phyloP scores from a whole-genome alignment of 257 asterid genomes.

The Solanum appendiculatum region DNA sequence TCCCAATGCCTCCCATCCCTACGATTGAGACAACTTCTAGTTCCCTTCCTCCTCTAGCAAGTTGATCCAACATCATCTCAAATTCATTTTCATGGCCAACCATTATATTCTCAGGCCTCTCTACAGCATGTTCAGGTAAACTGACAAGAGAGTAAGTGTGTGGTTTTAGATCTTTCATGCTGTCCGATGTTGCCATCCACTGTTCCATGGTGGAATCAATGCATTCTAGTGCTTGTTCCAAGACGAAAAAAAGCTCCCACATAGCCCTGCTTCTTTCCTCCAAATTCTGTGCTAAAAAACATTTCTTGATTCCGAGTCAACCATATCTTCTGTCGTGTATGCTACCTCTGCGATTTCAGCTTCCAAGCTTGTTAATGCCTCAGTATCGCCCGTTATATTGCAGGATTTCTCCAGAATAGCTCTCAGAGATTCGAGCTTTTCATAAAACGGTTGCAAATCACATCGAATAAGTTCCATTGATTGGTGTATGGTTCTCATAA shows the following conservation, averaged over 20 bases:
- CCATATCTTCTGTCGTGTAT: not conserved
- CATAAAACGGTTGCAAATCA: not conserved
- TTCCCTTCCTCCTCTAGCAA: not conserved
- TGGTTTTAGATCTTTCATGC: not conserved
- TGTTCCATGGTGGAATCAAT: not conserved
- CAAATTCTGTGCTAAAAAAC: not conserved
- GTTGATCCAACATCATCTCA: not conserved
- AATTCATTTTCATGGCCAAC: not conserved
- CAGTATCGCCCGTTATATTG: not conserved
- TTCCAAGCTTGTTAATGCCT: not conserved
- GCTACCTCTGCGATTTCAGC: not conserved
- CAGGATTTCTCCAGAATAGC: not conserved
- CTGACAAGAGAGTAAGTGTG: not conserved
- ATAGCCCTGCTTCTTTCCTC: not conserved
- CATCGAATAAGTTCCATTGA: not conserved
- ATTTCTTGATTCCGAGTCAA: not conserved
- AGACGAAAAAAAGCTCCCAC: not conserved
- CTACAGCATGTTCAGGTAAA: not conserved
- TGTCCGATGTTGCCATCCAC: not conserved
- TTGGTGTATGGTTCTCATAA: not conserved
- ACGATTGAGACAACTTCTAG: not conserved
- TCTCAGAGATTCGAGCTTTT: not conserved
- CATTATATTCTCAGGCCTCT: not conserved
- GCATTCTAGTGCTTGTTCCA: not conserved
- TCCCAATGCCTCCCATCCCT: constrained; percentile 9